phyloP scores from a whole-genome alignment of 2,329 filamentous ascomycete genomes.

The Nemania sp. region DNA sequence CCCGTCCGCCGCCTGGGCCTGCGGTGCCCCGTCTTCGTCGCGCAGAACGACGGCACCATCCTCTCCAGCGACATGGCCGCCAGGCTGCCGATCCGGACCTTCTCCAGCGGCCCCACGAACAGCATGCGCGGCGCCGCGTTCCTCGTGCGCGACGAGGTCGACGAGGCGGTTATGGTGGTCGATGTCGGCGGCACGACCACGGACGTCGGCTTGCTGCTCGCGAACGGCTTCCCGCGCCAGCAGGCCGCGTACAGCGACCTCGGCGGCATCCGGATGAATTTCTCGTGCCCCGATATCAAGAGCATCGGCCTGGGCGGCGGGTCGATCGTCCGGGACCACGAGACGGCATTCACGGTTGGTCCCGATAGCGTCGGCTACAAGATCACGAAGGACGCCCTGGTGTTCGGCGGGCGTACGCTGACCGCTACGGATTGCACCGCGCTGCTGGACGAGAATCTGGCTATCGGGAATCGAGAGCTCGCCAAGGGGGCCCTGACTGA shows the following conservation, averaged over 20 bases:
- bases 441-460: conserved; percentile 39
- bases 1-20: conserved; percentile 56
- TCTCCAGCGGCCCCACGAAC: conserved; percentile 67
- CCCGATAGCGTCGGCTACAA: conserved; percentile 67
- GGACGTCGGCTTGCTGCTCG: conserved; percentile 64
- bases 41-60: conserved; percentile 67
- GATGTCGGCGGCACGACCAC: conserved; percentile 71
- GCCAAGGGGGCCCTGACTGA: conserved; percentile 34
- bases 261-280: conserved; percentile 66
- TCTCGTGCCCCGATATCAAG: conserved; percentile 60
- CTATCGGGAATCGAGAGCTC: conserved; percentile 48
- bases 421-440: conserved; percentile 64
- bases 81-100: conserved; percentile 62
- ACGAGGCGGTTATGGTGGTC: conserved; percentile 59
- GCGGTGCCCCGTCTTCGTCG: conserved; percentile 61
- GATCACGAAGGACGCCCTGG: conserved; percentile 55
- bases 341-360: conserved; percentile 52
- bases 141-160: conserved; percentile 46
- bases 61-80: conserved; percentile 58
- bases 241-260: conserved; percentile 66
- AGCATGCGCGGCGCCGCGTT: conserved; percentile 67
- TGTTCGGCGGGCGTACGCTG: conserved; percentile 60
- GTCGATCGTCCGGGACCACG: conserved; percentile 54
- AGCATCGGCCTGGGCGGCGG: conserved; percentile 65
- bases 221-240: conserved; percentile 66